A percentile compares a stretch with the other conserved stretches of the same genome.
Evolutionary conservation across 768 basidiomycete species (phyloP).

Genomic region (Phlebiopsis flavidoalba): DNA sequence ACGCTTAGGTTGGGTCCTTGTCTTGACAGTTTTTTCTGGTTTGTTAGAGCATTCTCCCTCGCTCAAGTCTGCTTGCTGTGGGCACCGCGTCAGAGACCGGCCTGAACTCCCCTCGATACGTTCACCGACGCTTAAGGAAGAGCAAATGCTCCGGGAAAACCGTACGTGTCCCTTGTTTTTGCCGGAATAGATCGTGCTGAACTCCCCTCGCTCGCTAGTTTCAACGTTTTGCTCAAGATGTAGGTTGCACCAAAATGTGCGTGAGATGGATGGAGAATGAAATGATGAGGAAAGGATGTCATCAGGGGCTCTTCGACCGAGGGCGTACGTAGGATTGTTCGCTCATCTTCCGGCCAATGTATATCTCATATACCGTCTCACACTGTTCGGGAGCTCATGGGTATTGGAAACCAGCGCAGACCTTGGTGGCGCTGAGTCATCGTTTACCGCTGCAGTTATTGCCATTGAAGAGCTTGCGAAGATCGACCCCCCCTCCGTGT

Average conservation of each 20-base stretch:
- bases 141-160: constrained; percentile 87
- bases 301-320: constrained; percentile 91
- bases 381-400: constrained; percentile 71
- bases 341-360: not conserved
- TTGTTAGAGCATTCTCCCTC: constrained; percentile 18
- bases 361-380: not conserved
- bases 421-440: constrained; percentile 82
- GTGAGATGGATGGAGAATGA: constrained; percentile 99
- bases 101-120: constrained; percentile 60
- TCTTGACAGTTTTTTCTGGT: not conserved
- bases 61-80: constrained; percentile 8
- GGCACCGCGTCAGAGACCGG: constrained; percentile 9
- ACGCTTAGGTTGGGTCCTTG: not conserved
- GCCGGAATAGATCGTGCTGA: not conserved
- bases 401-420: constrained; percentile 87
- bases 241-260: constrained; percentile 86
- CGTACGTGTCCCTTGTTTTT: constrained; percentile 42
- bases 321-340: constrained; percentile 53
- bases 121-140: constrained; percentile 97
- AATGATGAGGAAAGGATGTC: constrained; percentile 81
- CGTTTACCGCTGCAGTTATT: constrained; percentile 94
- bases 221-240: constrained; percentile 81
- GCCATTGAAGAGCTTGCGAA: constrained; percentile 97
- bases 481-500: constrained; percentile 90
- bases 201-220: constrained; percentile 42